Evolutionary conservation across 305 asterid genomes (phyloP).

Genomic region (Fraxinus dipetala): DNA sequence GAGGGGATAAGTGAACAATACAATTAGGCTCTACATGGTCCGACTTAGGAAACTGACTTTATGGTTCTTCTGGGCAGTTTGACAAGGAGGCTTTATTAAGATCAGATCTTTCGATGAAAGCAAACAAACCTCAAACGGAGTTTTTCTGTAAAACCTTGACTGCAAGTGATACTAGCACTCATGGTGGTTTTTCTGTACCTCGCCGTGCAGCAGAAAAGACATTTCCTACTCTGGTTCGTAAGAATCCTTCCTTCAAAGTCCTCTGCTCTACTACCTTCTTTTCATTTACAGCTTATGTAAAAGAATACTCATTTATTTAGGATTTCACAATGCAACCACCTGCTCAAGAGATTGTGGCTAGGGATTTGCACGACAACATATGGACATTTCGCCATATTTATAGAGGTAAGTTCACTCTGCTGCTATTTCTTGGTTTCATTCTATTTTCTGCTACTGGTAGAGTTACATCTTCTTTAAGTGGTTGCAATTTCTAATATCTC

Average conservation of each 20-base stretch:
- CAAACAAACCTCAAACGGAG: slow-evolving; percentile 47
- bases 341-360: slow-evolving; percentile 86
- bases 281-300: not conserved
- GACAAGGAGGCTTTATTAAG: slow-evolving; percentile 50
- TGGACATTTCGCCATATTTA: slow-evolving; percentile 97
- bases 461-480: not conserved
- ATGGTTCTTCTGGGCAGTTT: slow-evolving; percentile 31
- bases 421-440: not conserved
- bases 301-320: slow-evolving; percentile 31
- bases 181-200: slow-evolving; percentile 65
- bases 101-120: slow-evolving; percentile 44
- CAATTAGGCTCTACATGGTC: not conserved
- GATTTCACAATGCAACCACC: slow-evolving; percentile 98
- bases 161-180: slow-evolving; percentile 60
- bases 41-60: slow-evolving; percentile 2
- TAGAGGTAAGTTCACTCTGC: slow-evolving; percentile 56
- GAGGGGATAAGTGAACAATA: not conserved
- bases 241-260: not conserved
- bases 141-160: slow-evolving; percentile 57
- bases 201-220: slow-evolving; percentile 60
- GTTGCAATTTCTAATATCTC: not conserved
- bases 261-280: not conserved
- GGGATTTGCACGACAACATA: slow-evolving; percentile 77
- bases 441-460: not conserved
- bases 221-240: slow-evolving; percentile 43